Evolutionary conservation across 257 asterid species (phyloP).

Genomic region (Przewalskia tangutica): DNA sequence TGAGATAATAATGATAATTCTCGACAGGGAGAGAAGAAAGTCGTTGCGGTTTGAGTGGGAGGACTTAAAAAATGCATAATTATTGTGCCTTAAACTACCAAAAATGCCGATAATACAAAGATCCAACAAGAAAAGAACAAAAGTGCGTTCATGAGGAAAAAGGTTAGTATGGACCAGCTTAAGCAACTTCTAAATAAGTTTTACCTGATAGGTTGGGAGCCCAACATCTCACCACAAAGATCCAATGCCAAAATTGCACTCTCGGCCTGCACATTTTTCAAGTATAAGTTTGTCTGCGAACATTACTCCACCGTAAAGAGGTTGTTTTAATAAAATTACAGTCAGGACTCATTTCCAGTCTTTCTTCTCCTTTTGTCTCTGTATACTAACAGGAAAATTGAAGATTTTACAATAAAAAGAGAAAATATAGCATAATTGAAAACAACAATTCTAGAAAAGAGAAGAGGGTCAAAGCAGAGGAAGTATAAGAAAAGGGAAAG

Average conservation of each 20-base stretch:
- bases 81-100: neutral
- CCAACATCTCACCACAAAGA: constrained; percentile 79
- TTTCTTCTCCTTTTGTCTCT: neutral
- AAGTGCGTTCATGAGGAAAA: neutral
- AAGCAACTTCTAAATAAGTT: neutral
- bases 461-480: neutral
- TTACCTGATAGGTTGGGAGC: constrained; percentile 83
- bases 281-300: neutral
- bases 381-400: neutral
- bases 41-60: neutral
- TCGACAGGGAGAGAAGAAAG: neutral
- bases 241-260: constrained; percentile 89
- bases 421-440: neutral
- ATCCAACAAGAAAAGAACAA: neutral
- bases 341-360: neutral
- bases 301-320: neutral
- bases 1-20: neutral
- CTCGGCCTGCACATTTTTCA: constrained; percentile 55
- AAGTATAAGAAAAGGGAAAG: neutral
- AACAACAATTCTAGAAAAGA: too few relatives aligned
- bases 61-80: neutral
- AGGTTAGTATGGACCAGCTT: neutral
- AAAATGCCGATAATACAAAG: neutral
- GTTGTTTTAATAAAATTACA: neutral
- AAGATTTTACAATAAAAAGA: neutral